Conservation (phyloP, 805 yeast genomes). For the Candida broadrunensis region DNA sequence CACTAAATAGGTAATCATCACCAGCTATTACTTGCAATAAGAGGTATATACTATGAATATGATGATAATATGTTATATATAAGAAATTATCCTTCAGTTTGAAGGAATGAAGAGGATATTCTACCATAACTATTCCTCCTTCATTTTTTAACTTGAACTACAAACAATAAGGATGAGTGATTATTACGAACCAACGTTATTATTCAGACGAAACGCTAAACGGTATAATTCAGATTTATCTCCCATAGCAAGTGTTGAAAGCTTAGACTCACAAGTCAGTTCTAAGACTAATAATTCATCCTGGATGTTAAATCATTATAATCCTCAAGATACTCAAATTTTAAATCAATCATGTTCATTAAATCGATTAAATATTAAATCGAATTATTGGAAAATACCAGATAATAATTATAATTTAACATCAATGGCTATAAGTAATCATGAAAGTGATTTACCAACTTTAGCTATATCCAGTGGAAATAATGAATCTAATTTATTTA, state of each 20-base stretch:
- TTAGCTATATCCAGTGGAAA: conserved; percentile 55
- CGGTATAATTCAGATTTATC: conserved; percentile 18
- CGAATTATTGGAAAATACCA: conserved; percentile 46
- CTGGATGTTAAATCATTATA: conserved; percentile 29
- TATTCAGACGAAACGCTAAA: conserved; percentile 41
- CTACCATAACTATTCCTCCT: too few relatives aligned
- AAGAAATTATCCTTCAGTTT: too few relatives aligned
- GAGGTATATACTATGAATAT: background rate
- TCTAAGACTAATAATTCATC: conserved; percentile 7
- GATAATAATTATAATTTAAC: conserved; percentile 44
- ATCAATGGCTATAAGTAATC: conserved; percentile 30
- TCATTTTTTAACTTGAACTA: background rate
- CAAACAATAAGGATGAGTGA: conserved; percentile 19
- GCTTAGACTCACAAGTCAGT: background rate
- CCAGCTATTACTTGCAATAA: background rate
- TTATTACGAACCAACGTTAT: conserved; percentile 39
- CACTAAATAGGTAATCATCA: background rate
- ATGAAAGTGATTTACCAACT: conserved; percentile 24
- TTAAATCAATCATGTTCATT: conserved; percentile 41
- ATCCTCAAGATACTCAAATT: conserved; percentile 27
- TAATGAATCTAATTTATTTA: conserved; percentile 43
- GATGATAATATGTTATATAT: too few relatives aligned
- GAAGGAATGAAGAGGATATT: too few relatives aligned
- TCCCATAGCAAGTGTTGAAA: conserved; percentile 18
- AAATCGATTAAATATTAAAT: conserved; percentile 37